A percentile compares a stretch with the other conserved stretches of the same genome.
phyloP scores from a whole-genome alignment of 441 rosid genomes.

The Corymbia calophylla region DNA sequence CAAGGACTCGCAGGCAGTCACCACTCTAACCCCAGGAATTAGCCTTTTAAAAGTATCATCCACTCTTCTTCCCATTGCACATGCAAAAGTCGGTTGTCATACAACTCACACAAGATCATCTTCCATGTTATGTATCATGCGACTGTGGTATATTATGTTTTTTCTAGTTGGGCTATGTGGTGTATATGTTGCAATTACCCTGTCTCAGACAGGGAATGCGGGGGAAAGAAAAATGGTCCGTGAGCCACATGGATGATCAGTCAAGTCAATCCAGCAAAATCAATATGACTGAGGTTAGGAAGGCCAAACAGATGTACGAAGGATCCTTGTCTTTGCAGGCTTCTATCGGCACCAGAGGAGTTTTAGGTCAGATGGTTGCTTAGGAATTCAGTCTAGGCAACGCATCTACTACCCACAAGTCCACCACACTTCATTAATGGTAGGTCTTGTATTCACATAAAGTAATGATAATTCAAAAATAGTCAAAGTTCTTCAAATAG shows the following conservation, averaged over 20 bases:
- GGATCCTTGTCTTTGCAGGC: background rate
- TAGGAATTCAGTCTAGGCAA: background rate
- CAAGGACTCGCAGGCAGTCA: background rate
- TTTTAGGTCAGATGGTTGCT: background rate
- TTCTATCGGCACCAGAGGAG: background rate
- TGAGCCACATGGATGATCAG: background rate
- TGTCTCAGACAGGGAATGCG: background rate
- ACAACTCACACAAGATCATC: background rate
- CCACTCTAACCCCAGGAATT: background rate
- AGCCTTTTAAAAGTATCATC: background rate
- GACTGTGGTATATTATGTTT: background rate
- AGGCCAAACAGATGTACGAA: background rate
- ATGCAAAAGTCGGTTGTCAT: background rate
- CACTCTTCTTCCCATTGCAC: background rate
- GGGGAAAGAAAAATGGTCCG: background rate
- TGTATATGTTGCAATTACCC: background rate
- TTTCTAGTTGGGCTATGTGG: background rate
- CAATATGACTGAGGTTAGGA: background rate
- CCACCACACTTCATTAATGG: background rate
- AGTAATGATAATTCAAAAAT: background rate
- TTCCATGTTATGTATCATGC: background rate
- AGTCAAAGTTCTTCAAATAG: background rate
- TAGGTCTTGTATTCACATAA: background rate
- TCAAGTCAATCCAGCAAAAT: background rate
- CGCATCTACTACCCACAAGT: background rate